Evolutionary conservation across 2,329 filamentous ascomycete species (phyloP), one percentile per base, ranked within the genome.

Genomic region (Pseudocercospora eumusae): DNA sequence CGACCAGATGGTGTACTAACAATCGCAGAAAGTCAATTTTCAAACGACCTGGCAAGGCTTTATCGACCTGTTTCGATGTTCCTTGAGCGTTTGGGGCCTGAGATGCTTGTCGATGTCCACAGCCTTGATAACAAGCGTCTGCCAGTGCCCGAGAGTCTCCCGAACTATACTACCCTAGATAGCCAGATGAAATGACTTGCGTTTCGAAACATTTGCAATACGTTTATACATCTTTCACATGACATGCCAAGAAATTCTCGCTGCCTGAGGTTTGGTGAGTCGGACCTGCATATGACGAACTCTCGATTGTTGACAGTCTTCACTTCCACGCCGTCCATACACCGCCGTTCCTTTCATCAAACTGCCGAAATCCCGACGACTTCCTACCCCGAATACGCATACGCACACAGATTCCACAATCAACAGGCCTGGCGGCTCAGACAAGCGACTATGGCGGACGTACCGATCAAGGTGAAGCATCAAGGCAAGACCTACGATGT

Each of bases 401-500:
- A 10, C 42, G 42, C n/a, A 45, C 21, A 45, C 44, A 23, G 4
- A 47, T 20, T 4, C 18, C 21, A 13, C 44, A 7, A 47, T 4
- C 44, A 47, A 47, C 9, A 47, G 18, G 44, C 44, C 21, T 11
- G 44, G 7, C 23, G 25, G 47, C 21, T 57, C 47, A 15, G 18
- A 5, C 11, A 54, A 54, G 42, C 53, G 45, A 66, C 40, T 49
- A 75, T 75, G 73, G 68, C 70, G 64, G 67, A 72, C 18, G 68
- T 75, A 33, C 65, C 73, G 40, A 68, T 99, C 69, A 83, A 92
- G 75, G 89, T 99, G 69, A 98, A 96, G 79, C 93, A 99, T 76
- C 88, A 92, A 75, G 93, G 93, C 80, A 97, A 95, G 78, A 93
- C 93, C 76, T 90, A 98, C 81, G 88, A 98, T 74, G 86, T 99